Base-by-base conservation (phyloP, 352 stramenopile genomes). In the Globisporangium ultimum region DNA sequence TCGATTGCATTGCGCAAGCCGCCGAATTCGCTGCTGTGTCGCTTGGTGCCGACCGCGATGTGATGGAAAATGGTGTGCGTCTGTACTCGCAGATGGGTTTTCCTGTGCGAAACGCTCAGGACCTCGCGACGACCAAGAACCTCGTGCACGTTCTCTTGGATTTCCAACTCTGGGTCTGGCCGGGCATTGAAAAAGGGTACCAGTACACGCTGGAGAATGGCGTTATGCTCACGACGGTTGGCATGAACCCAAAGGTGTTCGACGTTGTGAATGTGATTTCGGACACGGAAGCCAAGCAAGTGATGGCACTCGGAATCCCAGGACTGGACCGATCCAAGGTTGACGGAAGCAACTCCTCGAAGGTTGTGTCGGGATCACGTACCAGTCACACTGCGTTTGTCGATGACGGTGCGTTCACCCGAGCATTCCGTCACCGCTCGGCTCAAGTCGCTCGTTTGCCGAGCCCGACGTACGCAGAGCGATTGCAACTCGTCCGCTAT, bases 301-400 rank as follows among this genome's bases (percentile, higher is more conserved):
- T 90, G 57, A 80, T 88, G 50, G 70, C 75, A 20, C 55, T 85
- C 14, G 85, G 76, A 7, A 72, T 69, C 22, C 65, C 75, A 3
- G 59, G 61, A 21, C 64, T 94, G 13, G 72, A 82, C 55, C 80
- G 84, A 48, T 92, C 82, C 32, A 87, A 78, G 55, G 80, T 94
- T 8, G 80, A 88, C 54, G 73, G 82, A 13, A 70, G 63, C 51
- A 91, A 91, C 59, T 74, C 68, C 15, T 84, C 76, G 2, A 84
- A 66, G 51, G 71, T 88, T 28, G 80, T 91, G 14, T 80, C 75
- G 21, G 65, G 75, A 38, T 76, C 78, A 4, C 83, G 85, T 8
- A 95, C 85, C 43, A 93, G 83, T 47, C 81, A 95, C 71, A 95
- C 85, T 22, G 76, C 85, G 8, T 95, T 93, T 64, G 58, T 95